Evolutionary conservation across 257 asterid species (phyloP).

Genomic region (Lithospermum erythrorhizon): DNA sequence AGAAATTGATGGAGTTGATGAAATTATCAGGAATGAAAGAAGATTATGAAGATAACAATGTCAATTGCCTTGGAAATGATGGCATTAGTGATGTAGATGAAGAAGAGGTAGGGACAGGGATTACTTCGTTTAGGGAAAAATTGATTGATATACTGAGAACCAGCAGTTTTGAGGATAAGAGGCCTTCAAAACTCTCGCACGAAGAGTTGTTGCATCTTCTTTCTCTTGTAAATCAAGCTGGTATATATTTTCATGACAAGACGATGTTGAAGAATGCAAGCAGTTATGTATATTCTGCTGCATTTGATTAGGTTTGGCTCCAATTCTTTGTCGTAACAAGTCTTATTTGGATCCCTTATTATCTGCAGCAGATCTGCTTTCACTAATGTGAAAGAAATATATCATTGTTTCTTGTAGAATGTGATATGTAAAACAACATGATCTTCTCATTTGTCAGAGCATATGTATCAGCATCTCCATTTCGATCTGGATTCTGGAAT

Average conservation of each 20-base stretch:
- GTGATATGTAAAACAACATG: not conserved
- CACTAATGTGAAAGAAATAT: not conserved
- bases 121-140: conserved; percentile 37
- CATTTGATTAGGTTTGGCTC: not conserved
- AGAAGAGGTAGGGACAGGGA: conserved; percentile 11
- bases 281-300: conserved; percentile 10
- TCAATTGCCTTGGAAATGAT: conserved; percentile 4
- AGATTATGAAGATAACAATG: conserved; percentile 8
- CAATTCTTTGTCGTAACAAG: not conserved
- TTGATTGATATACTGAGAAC: conserved; percentile 32
- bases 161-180: conserved; percentile 56
- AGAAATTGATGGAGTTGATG: conserved; percentile 61
- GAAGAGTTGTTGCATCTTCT: conserved; percentile 48
- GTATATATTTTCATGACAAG: conserved; percentile 51
- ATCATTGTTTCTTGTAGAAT: not conserved
- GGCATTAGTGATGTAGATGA: conserved; percentile 20
- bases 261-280: conserved; percentile 16
- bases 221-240: conserved; percentile 51
- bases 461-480: too few species aligned
- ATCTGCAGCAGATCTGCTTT: not conserved
- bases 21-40: conserved; percentile 20
- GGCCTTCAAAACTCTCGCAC: conserved; percentile 68
- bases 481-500: too few species aligned
- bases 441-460: not conserved
- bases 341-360: not conserved